Base-by-base conservation (phyloP, 495 filamentous ascomycete genomes). In the Xylaria sp. region DNA sequence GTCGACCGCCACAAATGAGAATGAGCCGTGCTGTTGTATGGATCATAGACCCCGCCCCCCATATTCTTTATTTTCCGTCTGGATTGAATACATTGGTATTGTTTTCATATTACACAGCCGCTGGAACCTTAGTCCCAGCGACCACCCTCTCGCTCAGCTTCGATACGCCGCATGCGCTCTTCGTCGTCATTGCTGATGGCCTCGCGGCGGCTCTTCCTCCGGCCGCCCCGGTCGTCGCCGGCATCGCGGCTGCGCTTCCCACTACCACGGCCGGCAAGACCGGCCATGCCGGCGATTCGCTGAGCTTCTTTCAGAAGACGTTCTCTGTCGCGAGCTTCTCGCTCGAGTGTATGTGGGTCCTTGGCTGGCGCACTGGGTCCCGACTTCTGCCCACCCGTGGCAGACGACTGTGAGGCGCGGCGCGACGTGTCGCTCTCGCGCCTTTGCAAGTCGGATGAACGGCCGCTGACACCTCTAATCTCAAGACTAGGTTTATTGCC, bases 231-330 rank as follows among this genome's bases (percentile, higher is more conserved):
- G 69, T 87, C 85, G 71, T 79, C 78, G 21, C 74, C 79, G 70
- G 83, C 73, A 43, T 82, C 80, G 67, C 80, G 81, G 78, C 81
- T 79, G 75, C 78, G 82, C 81, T 85, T 84, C 43, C 69, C 72
- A 68, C 80, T 73, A 2, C 46, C 67, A 40, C 73, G 26, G 71
- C 80, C 69, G 3, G 61, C 69, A 11, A 75, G 55, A 66, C 78
- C 75, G 41, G 79, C 73, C 63, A 85, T 74, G n/a, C 80, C 84
- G 3, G 89, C 89, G 58, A 93, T 90, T 21, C 91, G 88, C 78
- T 94, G 89, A 61, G 93, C 86, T 78, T 97, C 93, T 71, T 93
- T 92, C 7, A 92, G 83, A 55, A 95, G 78, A 14, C 94, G 86
- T 77, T 95, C 93, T 14, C 91, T 85, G 70, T 94, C 90, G 17